Percentiles rank a stretch among this genome's conserved stretches.
Conservation (phyloP, 1,284 basidiomycete species). For the Leccinum fallax region DNA sequence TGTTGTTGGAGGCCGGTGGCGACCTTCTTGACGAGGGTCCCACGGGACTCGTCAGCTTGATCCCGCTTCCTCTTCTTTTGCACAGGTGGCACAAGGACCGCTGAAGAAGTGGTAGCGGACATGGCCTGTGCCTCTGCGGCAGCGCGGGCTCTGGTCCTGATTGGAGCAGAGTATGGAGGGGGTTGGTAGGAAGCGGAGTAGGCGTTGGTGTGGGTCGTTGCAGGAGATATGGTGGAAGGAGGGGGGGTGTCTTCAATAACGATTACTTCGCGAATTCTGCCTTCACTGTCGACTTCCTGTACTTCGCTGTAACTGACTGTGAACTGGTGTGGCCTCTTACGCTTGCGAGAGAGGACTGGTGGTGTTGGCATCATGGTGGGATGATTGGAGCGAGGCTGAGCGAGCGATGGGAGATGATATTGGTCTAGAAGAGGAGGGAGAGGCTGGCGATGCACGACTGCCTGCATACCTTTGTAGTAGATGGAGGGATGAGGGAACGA, state of each 20-base stretch:
- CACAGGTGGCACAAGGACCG: slow-evolving; percentile 57
- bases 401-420: slow-evolving; percentile 53
- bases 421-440: slow-evolving; percentile 59
- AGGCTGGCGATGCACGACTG: slow-evolving; percentile 61
- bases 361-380: slow-evolving; percentile 64
- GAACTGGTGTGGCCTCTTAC: slow-evolving; percentile 77
- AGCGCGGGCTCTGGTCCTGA: slow-evolving; percentile 78
- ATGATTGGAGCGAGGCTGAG: slow-evolving; percentile 37
- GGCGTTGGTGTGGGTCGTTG: slow-evolving; percentile 62
- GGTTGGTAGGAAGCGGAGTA: slow-evolving; percentile 80
- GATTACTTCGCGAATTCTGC: slow-evolving; percentile 78
- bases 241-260: slow-evolving; percentile 87
- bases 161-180: slow-evolving; percentile 68
- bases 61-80: slow-evolving; percentile 80
- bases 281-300: slow-evolving; percentile 76
- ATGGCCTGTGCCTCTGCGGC: slow-evolving; percentile 78
- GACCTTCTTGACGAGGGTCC: slow-evolving; percentile 62
- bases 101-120: slow-evolving; percentile 65
- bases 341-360: slow-evolving; percentile 69
- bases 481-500: slow-evolving; percentile 34
- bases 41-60: slow-evolving; percentile 65
- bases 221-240: slow-evolving; percentile 73
- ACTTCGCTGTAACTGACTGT: slow-evolving; percentile 83
- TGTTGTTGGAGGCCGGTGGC: slow-evolving; percentile 49
- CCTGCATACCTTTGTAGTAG: slow-evolving; percentile 58